Percentiles rank a stretch among this genome's conserved stretches.
These are phyloP conservation scores for Candida stauntonica DNA, from an alignment of 805 yeast species.

Conservation along the genomic window DNA sequence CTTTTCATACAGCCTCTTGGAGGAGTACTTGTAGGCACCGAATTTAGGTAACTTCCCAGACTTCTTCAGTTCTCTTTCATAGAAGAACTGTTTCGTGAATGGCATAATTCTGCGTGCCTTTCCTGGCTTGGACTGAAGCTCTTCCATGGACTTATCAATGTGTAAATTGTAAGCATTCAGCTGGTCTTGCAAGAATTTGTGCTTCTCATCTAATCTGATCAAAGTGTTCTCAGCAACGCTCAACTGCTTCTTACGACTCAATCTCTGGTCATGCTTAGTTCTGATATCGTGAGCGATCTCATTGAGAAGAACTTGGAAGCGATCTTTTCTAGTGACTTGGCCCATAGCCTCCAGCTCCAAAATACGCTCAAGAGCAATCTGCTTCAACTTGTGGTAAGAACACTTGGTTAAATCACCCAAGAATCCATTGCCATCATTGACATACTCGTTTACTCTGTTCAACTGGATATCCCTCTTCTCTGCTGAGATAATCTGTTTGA, in stretches of 20 bases:
- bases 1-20: slow-evolving; percentile 69
- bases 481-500: slow-evolving; percentile 46
- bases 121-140: slow-evolving; percentile 40
- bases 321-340: slow-evolving; percentile 57
- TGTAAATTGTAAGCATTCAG: slow-evolving; percentile 40
- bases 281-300: slow-evolving; percentile 79
- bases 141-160: slow-evolving; percentile 46
- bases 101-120: slow-evolving; percentile 35
- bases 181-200: slow-evolving; percentile 37
- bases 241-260: slow-evolving; percentile 43
- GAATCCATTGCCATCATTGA: slow-evolving; percentile 39
- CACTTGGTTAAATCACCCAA: slow-evolving; percentile 45
- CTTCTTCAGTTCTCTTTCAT: slow-evolving; percentile 64
- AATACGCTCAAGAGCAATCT: slow-evolving; percentile 66
- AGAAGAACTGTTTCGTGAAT: slow-evolving; percentile 73
- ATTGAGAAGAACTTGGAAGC: slow-evolving; percentile 75
- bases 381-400: slow-evolving; percentile 73
- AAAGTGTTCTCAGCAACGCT: slow-evolving; percentile 41
- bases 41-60: slow-evolving; percentile 64
- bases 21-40: slow-evolving; percentile 74
- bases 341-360: slow-evolving; percentile 72
- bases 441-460: slow-evolving; percentile 38
- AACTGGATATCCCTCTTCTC: slow-evolving; percentile 37
- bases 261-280: slow-evolving; percentile 48
- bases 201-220: slow-evolving; percentile 40